These are phyloP conservation scores for Syzygium grande DNA, from an alignment of 345 rosid genomes.

Conservation along the genomic window DNA sequence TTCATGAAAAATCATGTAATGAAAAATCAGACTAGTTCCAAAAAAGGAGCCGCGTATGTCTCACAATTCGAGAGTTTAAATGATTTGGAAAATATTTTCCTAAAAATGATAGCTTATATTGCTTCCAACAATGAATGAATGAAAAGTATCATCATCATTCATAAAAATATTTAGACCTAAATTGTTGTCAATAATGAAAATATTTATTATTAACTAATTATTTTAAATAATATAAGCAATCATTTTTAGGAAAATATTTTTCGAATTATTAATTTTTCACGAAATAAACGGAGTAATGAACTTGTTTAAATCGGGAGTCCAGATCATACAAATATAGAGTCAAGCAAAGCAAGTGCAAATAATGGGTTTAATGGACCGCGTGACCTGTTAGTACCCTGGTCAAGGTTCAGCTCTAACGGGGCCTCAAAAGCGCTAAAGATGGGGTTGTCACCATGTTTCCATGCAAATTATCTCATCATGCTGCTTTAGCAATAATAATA, in stretches of 20 bases:
- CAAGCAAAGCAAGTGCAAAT: background rate
- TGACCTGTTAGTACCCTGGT: background rate
- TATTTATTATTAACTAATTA: background rate
- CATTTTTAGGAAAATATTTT: background rate
- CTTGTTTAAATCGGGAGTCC: background rate
- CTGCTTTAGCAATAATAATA: background rate
- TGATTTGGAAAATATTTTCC: fast-evolving
- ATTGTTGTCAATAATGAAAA: background rate
- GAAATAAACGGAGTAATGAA: background rate
- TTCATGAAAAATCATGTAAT: background rate
- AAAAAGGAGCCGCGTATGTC: background rate
- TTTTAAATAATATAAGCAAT: fast-evolving
- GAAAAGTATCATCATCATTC: background rate
- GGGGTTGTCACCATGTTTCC: background rate
- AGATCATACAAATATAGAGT: background rate
- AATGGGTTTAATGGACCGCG: background rate
- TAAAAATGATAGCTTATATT: background rate
- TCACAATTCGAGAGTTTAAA: background rate
- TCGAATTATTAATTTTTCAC: background rate
- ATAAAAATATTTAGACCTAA: background rate
- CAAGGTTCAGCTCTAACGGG: background rate
- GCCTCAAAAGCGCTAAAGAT: background rate
- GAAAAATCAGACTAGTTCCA: background rate
- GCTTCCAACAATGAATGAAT: background rate
- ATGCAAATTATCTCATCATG: background rate